A percentile compares a stretch with the other conserved stretches of the same genome.
These are phyloP conservation scores for Ogataea paradorogensis DNA, from an alignment of 805 yeast species.

Conservation along the genomic window DNA sequence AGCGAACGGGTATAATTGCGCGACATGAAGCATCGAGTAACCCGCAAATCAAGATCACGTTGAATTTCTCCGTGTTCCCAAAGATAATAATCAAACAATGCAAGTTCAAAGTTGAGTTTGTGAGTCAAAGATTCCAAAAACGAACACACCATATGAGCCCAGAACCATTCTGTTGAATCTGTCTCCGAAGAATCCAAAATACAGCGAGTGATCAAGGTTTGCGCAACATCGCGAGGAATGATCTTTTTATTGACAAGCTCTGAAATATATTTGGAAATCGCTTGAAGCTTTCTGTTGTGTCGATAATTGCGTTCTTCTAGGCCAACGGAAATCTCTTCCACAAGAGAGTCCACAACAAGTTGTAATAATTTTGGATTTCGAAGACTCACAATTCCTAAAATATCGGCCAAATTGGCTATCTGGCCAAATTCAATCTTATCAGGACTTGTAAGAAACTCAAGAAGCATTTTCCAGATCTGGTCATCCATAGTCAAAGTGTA, in stretches of 20 bases:
- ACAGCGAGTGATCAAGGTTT: slow-evolving; percentile 44
- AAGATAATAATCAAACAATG: slow-evolving; percentile 69
- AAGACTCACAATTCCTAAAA: slow-evolving; percentile 38
- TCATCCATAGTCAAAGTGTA: not conserved
- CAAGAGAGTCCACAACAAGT: slow-evolving; percentile 62
- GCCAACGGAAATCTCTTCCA: slow-evolving; percentile 65
- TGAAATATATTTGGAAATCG: slow-evolving; percentile 59
- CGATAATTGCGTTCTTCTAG: slow-evolving; percentile 63
- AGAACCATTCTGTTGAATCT: slow-evolving; percentile 63
- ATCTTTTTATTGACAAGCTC: slow-evolving; percentile 36
- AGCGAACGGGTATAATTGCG: slow-evolving; percentile 32
- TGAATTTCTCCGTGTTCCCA: slow-evolving; percentile 66
- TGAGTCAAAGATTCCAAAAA: slow-evolving; percentile 36
- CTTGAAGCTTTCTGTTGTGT: slow-evolving; percentile 55
- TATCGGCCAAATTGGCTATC: slow-evolving; percentile 45
- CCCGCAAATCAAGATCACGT: slow-evolving; percentile 32
- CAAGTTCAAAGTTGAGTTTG: slow-evolving; percentile 40
- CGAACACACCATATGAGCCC: slow-evolving; percentile 55
- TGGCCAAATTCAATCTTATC: slow-evolving; percentile 60
- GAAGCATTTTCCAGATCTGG: not conserved
- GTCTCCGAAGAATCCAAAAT: slow-evolving; percentile 66
- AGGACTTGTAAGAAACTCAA: slow-evolving; percentile 33
- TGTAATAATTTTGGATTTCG: slow-evolving; percentile 41
- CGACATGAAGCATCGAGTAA: slow-evolving; percentile 32
- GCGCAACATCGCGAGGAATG: not conserved